Base-by-base conservation (phyloP, 805 yeast species). In the Candida ponderosae region DNA sequence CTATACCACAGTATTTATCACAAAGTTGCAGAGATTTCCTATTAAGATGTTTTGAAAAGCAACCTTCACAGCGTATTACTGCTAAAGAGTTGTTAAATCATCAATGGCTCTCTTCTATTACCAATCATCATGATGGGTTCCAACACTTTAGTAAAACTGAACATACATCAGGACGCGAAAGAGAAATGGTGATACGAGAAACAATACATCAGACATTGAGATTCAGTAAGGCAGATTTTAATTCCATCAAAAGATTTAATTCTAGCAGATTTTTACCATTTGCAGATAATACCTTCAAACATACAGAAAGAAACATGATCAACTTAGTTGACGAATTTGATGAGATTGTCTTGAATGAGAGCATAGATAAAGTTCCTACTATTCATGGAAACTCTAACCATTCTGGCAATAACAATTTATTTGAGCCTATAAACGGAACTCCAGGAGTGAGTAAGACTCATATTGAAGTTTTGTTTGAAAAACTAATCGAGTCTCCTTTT, bases 31-130 rank as follows among this genome's bases (percentile, higher is more conserved):
- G 66, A 29, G 85, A 81, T 44, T 79, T 86, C 44, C 57, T 83
- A 11, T 47, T 67, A 35, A 75, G 73, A 42, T 86, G 95, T 51
- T 81, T 85, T 46, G 81, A 79, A 45, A 79, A 78, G 48, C 79
- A 80, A 45, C 85, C 90, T 1, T 63, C 61, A 18, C 55, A 72
- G 19, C 63, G 95, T 39, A 60, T 65, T 3, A 60, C 72, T 6
- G 90, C 90, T 0, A 59, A 60, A 24, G 59, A 70, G 28, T 62
- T 87, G 19, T 55, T 74, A 18, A 54, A 65, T 21, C 89, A 82
- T 51, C 66, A 67, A 16, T 85, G 94, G 95, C 47, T 84, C n/a
- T n/a, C n/a, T n/a, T n/a, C n/a, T n/a, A n/a, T n/a, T n/a, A n/a
- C n/a, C n/a, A n/a, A n/a, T n/a, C n/a, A n/a, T n/a, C 24, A 21